Evolutionary conservation across 805 yeast genomes (phyloP), one percentile per base, ranked within the genome.

Genomic region (Debaryomyces prosopidis): DNA sequence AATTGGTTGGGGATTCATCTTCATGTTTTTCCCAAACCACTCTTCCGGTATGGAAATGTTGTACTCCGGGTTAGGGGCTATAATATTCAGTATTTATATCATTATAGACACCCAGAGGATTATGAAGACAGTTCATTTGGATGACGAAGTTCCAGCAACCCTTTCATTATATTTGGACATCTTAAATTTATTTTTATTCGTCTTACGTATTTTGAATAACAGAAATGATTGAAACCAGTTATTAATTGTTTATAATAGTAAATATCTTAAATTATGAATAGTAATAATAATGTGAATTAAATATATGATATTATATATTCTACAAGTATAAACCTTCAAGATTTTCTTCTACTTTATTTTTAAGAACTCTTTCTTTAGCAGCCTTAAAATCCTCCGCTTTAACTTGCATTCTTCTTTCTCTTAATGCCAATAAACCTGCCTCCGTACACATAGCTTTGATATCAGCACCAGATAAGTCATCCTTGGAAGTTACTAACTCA

Each of bases 371-470:
- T 67, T 92, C 98, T 73, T 90, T 87, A 11, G 97, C 99, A 53
- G 84, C 83, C 66, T 87, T 85, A 74, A 92, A 92, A 65, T 92
- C 99, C 50, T 87, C 89, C 23, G 91, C 94, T 30, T 92, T 89
- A 33, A 92, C 98, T 72, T 90, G 95, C 96, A 92, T 92, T 71
- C 98, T 82, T 69, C 98, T 85, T 67, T 92, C 98, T 68, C 98
- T 84, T 62, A 92, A 76, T 1, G 98, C 98, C 60, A 90, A 79
- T 71, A 92, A 77, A 45, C 98, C 98, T 1, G 98, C 97, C 66
- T 92, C 98, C 1, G 98, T 91, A 66, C 97, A 90, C 52, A 92
- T 89, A 45, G 97, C 98, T 72, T 92, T 92, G 55, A 92, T 94
- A 68, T 92, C 98, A 3, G 98, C 98, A 49, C 98, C 98, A 8